These are phyloP conservation scores for Wallemia mellicola DNA, from an alignment of 1,284 basidiomycete species.

Conservation along the genomic window DNA sequence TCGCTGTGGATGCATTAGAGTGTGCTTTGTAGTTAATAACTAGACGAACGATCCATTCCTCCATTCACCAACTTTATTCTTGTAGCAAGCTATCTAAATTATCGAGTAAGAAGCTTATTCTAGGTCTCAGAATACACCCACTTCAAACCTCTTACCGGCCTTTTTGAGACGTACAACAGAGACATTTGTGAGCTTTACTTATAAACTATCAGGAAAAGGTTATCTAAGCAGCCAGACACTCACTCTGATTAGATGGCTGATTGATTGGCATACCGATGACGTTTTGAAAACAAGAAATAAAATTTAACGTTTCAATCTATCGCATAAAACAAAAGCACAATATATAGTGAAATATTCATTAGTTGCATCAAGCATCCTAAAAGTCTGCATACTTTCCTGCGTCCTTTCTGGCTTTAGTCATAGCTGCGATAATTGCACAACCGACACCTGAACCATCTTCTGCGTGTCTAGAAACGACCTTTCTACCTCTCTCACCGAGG, in stretches of 20 bases:
- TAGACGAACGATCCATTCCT: slow-evolving; percentile 50
- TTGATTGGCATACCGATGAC: slow-evolving; percentile 26
- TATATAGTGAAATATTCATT: neutral
- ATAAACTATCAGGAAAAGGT: slow-evolving; percentile 2
- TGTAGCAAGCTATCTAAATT: slow-evolving; percentile 74
- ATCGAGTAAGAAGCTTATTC: neutral
- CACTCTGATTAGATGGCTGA: slow-evolving; percentile 63
- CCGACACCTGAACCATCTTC: slow-evolving; percentile 88
- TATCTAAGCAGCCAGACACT: slow-evolving; percentile 19
- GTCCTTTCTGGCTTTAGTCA: slow-evolving; percentile 31
- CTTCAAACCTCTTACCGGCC: slow-evolving; percentile 91
- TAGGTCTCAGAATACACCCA: no score
- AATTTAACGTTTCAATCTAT: neutral
- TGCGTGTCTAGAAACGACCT: slow-evolving; percentile 43
- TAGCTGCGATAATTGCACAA: slow-evolving; percentile 72
- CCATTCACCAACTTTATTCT: slow-evolving; percentile 97
- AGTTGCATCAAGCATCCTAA: neutral
- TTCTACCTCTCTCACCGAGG: slow-evolving; percentile 75
- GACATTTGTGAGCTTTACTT: slow-evolving; percentile 60
- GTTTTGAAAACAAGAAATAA: no score
- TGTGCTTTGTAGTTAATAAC: slow-evolving; percentile 2
- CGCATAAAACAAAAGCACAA: neutral
- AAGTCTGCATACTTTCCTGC: slow-evolving; percentile 17
- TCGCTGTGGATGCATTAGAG: slow-evolving; percentile 24
- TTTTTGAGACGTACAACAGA: slow-evolving; percentile 86